Percentiles rank a stretch among this genome's conserved stretches.
These are phyloP conservation scores for Penicillium riverlandense DNA, from an alignment of 495 filamentous ascomycete species.

Conservation along the genomic window DNA sequence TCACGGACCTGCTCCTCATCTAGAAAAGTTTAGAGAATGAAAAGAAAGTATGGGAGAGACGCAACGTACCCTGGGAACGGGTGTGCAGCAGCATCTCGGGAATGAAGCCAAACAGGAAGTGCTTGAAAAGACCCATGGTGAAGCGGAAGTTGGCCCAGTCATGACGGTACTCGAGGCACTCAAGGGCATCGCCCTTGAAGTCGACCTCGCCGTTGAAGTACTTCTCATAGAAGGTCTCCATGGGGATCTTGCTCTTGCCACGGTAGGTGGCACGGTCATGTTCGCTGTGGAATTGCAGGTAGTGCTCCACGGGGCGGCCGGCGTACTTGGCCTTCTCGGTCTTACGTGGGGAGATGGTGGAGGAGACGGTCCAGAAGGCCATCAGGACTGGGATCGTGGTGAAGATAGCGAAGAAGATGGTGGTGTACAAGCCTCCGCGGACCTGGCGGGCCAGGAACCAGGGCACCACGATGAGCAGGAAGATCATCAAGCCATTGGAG, in stretches of 20 bases:
- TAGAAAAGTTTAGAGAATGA: slow-evolving; percentile 19
- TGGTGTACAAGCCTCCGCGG: slow-evolving; percentile 49
- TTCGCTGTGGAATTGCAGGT: slow-evolving; percentile 75
- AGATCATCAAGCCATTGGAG: slow-evolving; percentile 48
- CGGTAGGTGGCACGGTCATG: slow-evolving; percentile 64
- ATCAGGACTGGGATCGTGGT: slow-evolving; percentile 51
- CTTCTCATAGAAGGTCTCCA: slow-evolving; percentile 85
- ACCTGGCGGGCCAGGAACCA: slow-evolving; percentile 48
- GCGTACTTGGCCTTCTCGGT: slow-evolving; percentile 56
- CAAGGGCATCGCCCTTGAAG: slow-evolving; percentile 77
- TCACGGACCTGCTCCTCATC: slow-evolving; percentile 71
- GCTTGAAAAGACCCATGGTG: slow-evolving; percentile 57
- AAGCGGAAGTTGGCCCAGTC: slow-evolving; percentile 79
- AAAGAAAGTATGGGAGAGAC: not conserved
- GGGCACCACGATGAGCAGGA: slow-evolving; percentile 42
- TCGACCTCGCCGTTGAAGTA: slow-evolving; percentile 82
- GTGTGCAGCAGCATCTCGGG: slow-evolving; percentile 64
- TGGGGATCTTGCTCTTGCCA: slow-evolving; percentile 73
- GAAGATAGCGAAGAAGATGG: slow-evolving; percentile 50
- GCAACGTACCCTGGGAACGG: slow-evolving; percentile 53
- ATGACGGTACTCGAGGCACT: slow-evolving; percentile 75
- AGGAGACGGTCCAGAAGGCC: slow-evolving; percentile 52
- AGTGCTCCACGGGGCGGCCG: slow-evolving; percentile 75
- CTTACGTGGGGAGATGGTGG: slow-evolving; percentile 50
- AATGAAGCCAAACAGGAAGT: slow-evolving; percentile 61